Percentiles rank a stretch among this genome's conserved stretches.
Conservation (phyloP, 2,329 filamentous ascomycete genomes). For the Clarireedia hainanense region DNA sequence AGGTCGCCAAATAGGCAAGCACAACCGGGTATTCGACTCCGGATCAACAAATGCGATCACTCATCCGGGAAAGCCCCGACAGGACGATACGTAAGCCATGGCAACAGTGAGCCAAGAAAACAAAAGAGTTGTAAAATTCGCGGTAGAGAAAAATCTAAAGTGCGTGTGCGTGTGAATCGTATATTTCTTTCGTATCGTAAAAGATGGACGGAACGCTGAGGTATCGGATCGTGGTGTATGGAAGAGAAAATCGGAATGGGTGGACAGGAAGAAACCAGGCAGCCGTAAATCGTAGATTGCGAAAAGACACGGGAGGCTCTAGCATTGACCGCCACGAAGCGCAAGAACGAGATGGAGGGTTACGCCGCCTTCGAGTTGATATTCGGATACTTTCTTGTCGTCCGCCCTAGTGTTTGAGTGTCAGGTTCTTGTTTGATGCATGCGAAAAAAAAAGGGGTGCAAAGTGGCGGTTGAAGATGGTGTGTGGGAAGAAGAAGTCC, state of each 20-base stretch:
- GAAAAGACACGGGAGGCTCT: neutral
- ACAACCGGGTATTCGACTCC: no score
- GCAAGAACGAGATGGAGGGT: conserved; percentile 94
- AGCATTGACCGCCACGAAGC: conserved; percentile 62
- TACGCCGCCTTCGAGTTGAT: conserved; percentile 82
- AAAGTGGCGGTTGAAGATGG: neutral
- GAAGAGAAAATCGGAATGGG: neutral
- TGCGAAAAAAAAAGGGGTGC: neutral
- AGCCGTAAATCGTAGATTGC: neutral
- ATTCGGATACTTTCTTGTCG: conserved; percentile 87
- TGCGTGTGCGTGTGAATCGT: no score
- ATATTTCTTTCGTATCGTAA: no score
- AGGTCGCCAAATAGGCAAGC: no score
- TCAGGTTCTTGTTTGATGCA: neutral
- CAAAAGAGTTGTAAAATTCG: no score
- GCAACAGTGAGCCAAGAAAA: no score
- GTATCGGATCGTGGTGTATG: neutral
- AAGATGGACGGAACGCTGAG: no score
- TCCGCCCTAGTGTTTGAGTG: conserved; percentile 60
- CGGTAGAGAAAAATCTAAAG: no score
- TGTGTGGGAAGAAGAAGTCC: neutral
- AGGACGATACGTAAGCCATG: no score
- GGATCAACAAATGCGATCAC: no score
- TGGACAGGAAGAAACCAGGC: neutral
- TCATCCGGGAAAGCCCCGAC: no score